phyloP scores from a whole-genome alignment of 768 basidiomycete species.

The Naganishia antarctica region DNA sequence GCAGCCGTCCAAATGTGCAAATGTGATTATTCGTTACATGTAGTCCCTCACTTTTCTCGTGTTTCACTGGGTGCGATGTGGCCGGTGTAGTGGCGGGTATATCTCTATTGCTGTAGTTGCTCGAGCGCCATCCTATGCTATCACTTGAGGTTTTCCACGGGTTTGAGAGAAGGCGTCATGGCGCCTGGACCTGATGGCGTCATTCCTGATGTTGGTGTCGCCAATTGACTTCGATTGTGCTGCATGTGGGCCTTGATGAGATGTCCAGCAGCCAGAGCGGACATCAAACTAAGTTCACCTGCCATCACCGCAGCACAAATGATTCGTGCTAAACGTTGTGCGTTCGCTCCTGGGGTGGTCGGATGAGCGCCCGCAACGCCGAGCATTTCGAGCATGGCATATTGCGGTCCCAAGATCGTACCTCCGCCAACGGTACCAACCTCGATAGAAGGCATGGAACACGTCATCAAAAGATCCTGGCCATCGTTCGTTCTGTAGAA shows the following conservation, averaged over 20 bases:
- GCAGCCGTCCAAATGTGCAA: not conserved
- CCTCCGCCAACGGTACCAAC: conserved; percentile 98
- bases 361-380: conserved; percentile 85
- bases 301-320: conserved; percentile 94
- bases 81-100: not conserved
- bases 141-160: not conserved
- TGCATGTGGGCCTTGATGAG: conserved; percentile 74
- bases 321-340: conserved; percentile 79
- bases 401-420: conserved; percentile 84
- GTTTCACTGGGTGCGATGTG: not conserved
- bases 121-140: not conserved
- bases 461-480: conserved; percentile 82
- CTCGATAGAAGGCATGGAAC: conserved; percentile 98
- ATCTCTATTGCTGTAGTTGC: not conserved
- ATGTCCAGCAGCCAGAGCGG: conserved; percentile 89
- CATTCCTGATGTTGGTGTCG: conserved; percentile 8
- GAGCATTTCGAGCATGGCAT: conserved; percentile 85
- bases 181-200: conserved; percentile 14
- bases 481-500: conserved; percentile 70
- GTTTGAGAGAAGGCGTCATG: conserved; percentile 7
- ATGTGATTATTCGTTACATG: not conserved
- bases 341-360: conserved; percentile 79
- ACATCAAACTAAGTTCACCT: conserved; percentile 85
- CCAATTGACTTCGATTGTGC: conserved; percentile 19
- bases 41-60: not conserved